Percentiles rank a stretch among this genome's conserved stretches.
phyloP scores from a whole-genome alignment of 495 filamentous ascomycete species.

The Hypoxylon fuscum region DNA sequence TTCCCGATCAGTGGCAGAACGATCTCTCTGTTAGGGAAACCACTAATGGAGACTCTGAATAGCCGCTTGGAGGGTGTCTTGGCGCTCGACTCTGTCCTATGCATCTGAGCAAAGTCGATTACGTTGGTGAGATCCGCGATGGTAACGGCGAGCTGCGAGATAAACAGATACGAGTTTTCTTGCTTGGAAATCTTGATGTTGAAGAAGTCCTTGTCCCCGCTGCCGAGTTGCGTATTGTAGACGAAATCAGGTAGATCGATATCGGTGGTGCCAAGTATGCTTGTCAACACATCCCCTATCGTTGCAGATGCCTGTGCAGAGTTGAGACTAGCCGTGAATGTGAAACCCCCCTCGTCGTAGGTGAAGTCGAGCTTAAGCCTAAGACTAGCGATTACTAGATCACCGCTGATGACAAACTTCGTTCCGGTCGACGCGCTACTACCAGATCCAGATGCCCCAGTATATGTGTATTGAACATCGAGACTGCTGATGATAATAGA shows the following conservation, averaged over 20 bases:
- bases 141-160: conserved; percentile 14
- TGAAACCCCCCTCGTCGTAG: neutral
- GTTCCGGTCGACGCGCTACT: neutral
- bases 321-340: conserved; percentile 3
- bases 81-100: conserved; percentile 5
- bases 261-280: conserved; percentile 1
- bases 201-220: neutral
- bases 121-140: conserved; percentile 1
- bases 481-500: neutral
- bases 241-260: conserved; percentile 5
- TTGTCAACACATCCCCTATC: conserved; percentile 5
- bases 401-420: neutral
- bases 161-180: conserved; percentile 13
- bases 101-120: conserved; percentile 28
- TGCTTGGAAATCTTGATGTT: conserved; percentile 1
- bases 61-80: conserved; percentile 26
- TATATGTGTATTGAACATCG: neutral
- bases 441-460: neutral
- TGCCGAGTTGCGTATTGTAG: conserved; percentile 1
- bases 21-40: conserved; percentile 27
- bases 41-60: conserved; percentile 27
- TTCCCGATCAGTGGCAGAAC: conserved; percentile 49
- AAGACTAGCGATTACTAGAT: neutral
- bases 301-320: conserved; percentile 2
- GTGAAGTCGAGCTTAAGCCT: neutral